phyloP scores from a whole-genome alignment of 179 eudicot genomes.

The Silene noctiflora region DNA sequence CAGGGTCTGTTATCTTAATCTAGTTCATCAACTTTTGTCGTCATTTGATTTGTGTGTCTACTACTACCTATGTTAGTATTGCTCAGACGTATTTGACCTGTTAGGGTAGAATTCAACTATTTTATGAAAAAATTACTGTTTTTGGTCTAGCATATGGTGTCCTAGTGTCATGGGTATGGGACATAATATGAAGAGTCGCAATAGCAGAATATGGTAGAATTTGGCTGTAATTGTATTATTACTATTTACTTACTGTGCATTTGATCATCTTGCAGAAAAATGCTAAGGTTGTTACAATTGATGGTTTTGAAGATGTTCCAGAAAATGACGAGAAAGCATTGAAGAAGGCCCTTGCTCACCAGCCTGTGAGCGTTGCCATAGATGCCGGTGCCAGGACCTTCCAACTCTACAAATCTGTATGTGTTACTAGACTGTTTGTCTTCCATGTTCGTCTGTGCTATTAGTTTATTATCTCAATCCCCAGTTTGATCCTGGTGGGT shows the following conservation, averaged over 20 bases:
- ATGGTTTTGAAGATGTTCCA: slow-evolving; percentile 80
- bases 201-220: background rate
- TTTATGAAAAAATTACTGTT: background rate
- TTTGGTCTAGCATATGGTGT: too few species aligned
- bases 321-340: slow-evolving; percentile 56
- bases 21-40: background rate
- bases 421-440: background rate
- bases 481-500: background rate
- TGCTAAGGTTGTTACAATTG: slow-evolving; percentile 65
- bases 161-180: too few species aligned
- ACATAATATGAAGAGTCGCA: background rate
- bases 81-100: too few species aligned
- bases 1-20: slow-evolving; percentile 38
- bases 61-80: too few species aligned
- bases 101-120: background rate
- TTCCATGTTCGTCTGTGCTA: background rate
- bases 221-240: slow-evolving; percentile 3
- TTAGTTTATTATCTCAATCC: background rate
- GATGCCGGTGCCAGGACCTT: slow-evolving; percentile 68
- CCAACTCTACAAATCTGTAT: slow-evolving; percentile 69
- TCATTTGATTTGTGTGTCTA: background rate
- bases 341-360: slow-evolving; percentile 78
- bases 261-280: slow-evolving; percentile 46
- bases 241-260: background rate
- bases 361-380: slow-evolving; percentile 85